Conservation (phyloP, 441 rosid genomes). For the Breynia disticha region DNA sequence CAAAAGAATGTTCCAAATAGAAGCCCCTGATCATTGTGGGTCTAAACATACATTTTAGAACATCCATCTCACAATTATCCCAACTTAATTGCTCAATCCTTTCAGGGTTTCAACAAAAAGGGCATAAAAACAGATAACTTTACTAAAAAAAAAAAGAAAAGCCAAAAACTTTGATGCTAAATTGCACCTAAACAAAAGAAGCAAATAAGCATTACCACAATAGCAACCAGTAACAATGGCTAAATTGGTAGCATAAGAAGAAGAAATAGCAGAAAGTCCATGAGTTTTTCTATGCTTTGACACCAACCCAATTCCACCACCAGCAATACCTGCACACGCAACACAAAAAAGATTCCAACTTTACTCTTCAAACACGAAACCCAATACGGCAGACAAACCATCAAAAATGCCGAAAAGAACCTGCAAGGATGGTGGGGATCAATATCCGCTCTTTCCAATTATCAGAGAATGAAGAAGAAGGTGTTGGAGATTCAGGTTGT, state of each 20-base stretch:
- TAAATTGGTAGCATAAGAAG: conserved; percentile 58
- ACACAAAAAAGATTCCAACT: background rate
- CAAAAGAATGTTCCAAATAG: too few relatives aligned
- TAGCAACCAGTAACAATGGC: conserved; percentile 69
- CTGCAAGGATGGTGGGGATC: conserved; percentile 60
- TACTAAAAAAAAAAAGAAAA: background rate
- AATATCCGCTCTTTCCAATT: conserved; percentile 51
- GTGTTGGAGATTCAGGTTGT: background rate
- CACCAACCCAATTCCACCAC: conserved; percentile 65
- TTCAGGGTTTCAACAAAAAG: too few relatives aligned
- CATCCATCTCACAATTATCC: too few relatives aligned
- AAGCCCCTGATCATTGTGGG: too few relatives aligned
- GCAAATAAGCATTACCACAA: conserved; percentile 45
- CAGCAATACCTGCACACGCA: conserved; percentile 36
- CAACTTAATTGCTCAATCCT: too few relatives aligned
- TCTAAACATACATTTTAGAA: too few relatives aligned
- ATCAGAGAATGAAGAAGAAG: conserved; percentile 29
- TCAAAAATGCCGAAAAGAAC: conserved; percentile 19
- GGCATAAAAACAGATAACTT: background rate
- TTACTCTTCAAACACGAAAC: background rate
- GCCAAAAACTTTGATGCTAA: background rate
- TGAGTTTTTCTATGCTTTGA: conserved; percentile 54
- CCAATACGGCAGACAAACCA: background rate
- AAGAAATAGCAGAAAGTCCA: conserved; percentile 51
- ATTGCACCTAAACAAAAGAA: conserved; percentile 3